These are phyloP conservation scores for Podaxis mareebaensis DNA, from an alignment of 768 basidiomycete species.

Conservation along the genomic window DNA sequence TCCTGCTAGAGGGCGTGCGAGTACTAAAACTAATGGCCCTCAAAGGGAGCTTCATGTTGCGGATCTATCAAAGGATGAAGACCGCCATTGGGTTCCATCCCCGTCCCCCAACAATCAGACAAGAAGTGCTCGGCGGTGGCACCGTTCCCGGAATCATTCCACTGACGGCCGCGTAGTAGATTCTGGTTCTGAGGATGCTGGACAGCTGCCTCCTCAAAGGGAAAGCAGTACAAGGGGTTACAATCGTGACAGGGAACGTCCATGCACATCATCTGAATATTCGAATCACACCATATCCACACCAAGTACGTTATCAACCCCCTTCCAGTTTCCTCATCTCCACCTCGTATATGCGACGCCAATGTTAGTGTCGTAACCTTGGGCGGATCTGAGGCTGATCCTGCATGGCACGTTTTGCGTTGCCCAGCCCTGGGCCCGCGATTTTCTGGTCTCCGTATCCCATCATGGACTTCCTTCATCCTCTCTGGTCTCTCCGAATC, in stretches of 20 bases:
- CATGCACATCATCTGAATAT: constrained; percentile 30
- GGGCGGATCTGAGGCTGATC: neutral
- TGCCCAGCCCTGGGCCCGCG: neutral
- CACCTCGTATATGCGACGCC: constrained; percentile 30
- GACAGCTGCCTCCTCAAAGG: constrained; percentile 2
- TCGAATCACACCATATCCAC: constrained; percentile 35
- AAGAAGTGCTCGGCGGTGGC: constrained; percentile 22
- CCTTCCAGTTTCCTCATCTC: constrained; percentile 38
- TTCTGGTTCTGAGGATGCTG: constrained; percentile 6
- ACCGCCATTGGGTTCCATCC: constrained; percentile 27
- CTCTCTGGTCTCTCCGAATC: constrained; percentile 17
- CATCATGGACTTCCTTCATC: constrained; percentile 15
- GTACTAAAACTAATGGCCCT: constrained; percentile 32
- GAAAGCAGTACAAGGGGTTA: constrained; percentile 10
- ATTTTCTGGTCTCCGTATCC: constrained; percentile 3
- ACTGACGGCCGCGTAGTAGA: neutral
- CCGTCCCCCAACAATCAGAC: constrained; percentile 24
- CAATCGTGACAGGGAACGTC: constrained; percentile 32
- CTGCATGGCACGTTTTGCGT: neutral
- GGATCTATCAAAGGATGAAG: constrained; percentile 22
- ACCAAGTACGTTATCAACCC: constrained; percentile 68
- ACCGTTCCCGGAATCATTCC: constrained; percentile 2
- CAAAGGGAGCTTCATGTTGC: constrained; percentile 28
- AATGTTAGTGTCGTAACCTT: constrained; percentile 17
- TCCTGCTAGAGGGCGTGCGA: constrained; percentile 24